Percentiles rank a stretch among this genome's conserved stretches.
Conservation (phyloP, 768 basidiomycete species). For the Agaricus blazei region DNA sequence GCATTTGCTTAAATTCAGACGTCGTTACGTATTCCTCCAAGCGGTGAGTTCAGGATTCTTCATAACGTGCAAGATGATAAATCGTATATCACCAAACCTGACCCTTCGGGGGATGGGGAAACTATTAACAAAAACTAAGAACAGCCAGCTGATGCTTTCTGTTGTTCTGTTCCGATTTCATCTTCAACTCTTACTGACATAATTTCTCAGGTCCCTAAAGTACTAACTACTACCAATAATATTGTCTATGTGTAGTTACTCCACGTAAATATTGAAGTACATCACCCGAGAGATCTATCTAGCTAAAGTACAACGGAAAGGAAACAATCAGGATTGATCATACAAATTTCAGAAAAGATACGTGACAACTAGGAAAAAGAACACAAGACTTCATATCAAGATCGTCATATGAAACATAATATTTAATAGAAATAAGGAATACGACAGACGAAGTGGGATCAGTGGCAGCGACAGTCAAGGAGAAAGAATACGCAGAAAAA, state of each 20-base stretch:
- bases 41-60: constrained; percentile 15
- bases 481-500: neutral
- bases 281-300: neutral
- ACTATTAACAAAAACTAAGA: constrained; percentile 48
- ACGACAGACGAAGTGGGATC: neutral
- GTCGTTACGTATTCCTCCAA: constrained; percentile 1
- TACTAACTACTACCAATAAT: neutral
- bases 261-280: neutral
- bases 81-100: constrained; percentile 39
- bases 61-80: constrained; percentile 30
- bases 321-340: neutral
- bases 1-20: neutral
- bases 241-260: neutral
- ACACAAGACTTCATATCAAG: neutral
- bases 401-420: neutral
- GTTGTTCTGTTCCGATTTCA: neutral
- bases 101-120: constrained; percentile 42
- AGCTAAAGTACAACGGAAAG: constrained; percentile 3
- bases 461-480: neutral
- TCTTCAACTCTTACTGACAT: neutral
- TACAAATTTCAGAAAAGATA: neutral
- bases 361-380: neutral
- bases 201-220: neutral
- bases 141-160: constrained; percentile 51
- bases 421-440: neutral